Conservation (phyloP, 129 eudicot species). For the Kitagawia praeruptora region DNA sequence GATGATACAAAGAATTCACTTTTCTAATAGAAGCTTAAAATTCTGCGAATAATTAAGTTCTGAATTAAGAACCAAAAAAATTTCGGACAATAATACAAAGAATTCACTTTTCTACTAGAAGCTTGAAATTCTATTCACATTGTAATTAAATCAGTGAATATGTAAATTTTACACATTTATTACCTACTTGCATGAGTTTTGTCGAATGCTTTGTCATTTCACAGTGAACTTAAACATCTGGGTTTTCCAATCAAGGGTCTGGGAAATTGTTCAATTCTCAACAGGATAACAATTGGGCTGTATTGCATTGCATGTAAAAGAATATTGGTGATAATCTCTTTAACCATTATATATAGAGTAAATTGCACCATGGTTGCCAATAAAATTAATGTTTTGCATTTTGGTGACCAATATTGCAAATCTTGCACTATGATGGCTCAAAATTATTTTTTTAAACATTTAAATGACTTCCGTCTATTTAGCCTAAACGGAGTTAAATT, state of each 20-base stretch:
- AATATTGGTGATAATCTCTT: background rate
- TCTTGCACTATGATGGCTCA: too few species aligned
- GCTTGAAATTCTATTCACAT: background rate
- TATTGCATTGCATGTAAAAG: background rate
- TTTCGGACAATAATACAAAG: background rate
- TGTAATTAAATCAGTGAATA: background rate
- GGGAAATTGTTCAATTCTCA: too few species aligned
- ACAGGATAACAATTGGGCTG: background rate
- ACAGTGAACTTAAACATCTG: background rate
- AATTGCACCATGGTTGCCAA: too few species aligned
- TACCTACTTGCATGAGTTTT: background rate
- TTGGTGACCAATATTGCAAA: too few species aligned
- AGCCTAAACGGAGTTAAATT: too few species aligned
- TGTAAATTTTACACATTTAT: background rate
- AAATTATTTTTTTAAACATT: too few species aligned
- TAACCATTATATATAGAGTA: background rate
- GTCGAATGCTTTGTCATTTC: background rate
- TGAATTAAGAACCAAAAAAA: background rate
- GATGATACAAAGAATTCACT: background rate
- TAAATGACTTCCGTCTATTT: too few species aligned
- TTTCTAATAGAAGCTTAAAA: background rate
- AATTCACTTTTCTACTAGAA: background rate
- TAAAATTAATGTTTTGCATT: too few species aligned
- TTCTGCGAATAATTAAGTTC: background rate
- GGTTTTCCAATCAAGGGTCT: background rate